These are phyloP conservation scores for Tripterygium wilfordii DNA, from an alignment of 177 flowering plant genomes.

Conservation along the genomic window DNA sequence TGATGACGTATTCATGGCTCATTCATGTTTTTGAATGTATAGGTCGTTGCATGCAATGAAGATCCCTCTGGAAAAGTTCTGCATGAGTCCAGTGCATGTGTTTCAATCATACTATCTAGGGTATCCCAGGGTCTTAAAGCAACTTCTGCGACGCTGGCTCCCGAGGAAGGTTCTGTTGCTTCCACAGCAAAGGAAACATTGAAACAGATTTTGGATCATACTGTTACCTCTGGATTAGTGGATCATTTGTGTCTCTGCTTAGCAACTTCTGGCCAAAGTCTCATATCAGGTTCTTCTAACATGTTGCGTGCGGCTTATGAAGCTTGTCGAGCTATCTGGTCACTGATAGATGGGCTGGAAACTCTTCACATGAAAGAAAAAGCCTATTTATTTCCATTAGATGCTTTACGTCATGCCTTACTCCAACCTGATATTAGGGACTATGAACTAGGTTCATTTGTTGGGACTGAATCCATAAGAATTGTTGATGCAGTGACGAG, in stretches of 20 bases:
- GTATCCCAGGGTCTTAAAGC: constrained; percentile 53
- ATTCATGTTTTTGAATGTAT: constrained; percentile 14
- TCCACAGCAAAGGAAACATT: constrained; percentile 27
- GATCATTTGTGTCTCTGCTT: constrained; percentile 60
- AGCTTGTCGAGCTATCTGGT: constrained; percentile 83
- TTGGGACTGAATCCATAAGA: constrained; percentile 47
- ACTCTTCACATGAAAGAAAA: constrained; percentile 34
- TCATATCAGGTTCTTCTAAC: constrained; percentile 66
- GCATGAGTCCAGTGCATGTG: constrained; percentile 64
- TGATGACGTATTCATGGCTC: no score
- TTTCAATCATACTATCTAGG: constrained; percentile 47
- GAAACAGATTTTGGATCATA: constrained; percentile 60
- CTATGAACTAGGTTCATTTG: constrained; percentile 27
- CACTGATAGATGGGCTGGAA: constrained; percentile 63
- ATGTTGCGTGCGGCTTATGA: constrained; percentile 78
- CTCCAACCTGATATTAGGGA: constrained; percentile 40
- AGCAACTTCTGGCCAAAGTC: constrained; percentile 64
- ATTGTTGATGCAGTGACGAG: constrained; percentile 49
- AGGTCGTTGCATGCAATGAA: constrained; percentile 53
- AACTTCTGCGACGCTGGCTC: constrained; percentile 16
- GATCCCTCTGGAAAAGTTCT: constrained; percentile 65
- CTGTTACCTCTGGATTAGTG: constrained; percentile 51
- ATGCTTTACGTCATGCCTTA: constrained; percentile 38
- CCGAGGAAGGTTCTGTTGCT: constrained; percentile 31
- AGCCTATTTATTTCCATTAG: constrained; percentile 51